These are phyloP conservation scores for Rhododendron williamsianum DNA, from an alignment of 148 eudicot genomes.

Conservation along the genomic window DNA sequence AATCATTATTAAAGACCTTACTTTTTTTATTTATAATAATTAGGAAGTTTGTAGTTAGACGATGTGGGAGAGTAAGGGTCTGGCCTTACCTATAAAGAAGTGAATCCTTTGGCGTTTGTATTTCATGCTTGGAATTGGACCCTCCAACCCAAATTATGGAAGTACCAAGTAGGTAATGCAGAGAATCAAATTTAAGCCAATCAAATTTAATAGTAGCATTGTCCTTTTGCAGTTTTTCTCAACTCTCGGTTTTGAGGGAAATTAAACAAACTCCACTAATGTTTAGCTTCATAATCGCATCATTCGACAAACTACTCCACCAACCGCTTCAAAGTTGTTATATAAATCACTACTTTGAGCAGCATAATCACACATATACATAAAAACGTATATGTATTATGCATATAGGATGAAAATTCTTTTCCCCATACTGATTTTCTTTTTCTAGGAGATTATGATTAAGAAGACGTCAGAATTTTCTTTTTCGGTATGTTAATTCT, in stretches of 20 bases:
- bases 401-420: too few relatives aligned
- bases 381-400: too few relatives aligned
- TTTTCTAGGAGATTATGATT: too few relatives aligned
- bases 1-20: neutral
- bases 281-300: neutral
- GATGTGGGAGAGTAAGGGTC: neutral
- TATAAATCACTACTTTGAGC: neutral
- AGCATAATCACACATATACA: neutral
- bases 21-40: neutral
- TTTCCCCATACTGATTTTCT: neutral
- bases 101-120: too few relatives aligned
- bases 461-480: too few relatives aligned
- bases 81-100: too few relatives aligned
- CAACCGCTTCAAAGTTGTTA: neutral
- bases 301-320: neutral
- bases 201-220: too few relatives aligned
- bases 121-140: neutral
- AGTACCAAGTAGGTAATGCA: too few relatives aligned
- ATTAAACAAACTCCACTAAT: neutral
- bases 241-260: neutral
- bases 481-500: neutral
- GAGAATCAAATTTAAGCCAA: too few relatives aligned
- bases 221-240: neutral
- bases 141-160: too few relatives aligned
- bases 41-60: neutral